phyloP scores from a whole-genome alignment of 305 asterid genomes.

The Ajuga reptans region DNA sequence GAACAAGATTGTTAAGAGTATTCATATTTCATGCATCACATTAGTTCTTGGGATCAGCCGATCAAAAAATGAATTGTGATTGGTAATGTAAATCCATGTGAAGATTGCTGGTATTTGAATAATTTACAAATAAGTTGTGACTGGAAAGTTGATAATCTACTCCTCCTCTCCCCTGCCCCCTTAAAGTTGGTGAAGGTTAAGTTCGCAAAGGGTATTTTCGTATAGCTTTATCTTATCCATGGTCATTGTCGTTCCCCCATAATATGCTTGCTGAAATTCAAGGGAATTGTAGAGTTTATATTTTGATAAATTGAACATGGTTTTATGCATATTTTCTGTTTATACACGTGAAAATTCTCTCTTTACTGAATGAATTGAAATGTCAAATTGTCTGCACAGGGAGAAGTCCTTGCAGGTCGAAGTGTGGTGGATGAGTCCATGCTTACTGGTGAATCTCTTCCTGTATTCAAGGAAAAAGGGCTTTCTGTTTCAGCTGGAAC shows the following conservation, averaged over 20 bases:
- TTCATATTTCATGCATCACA: not conserved
- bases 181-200: not conserved
- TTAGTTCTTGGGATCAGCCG: not conserved
- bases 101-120: not conserved
- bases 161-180: not conserved
- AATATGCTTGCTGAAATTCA: slow-evolving; percentile 2
- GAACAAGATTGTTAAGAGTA: not conserved
- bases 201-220: not conserved
- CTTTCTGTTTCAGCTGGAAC: slow-evolving; percentile 88
- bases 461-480: slow-evolving; percentile 82
- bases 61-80: not conserved
- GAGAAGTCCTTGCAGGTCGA: slow-evolving; percentile 83
- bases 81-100: not conserved
- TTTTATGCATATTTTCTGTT: slow-evolving; percentile 15
- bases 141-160: not conserved
- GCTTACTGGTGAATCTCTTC: slow-evolving; percentile 99
- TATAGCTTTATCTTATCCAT: slow-evolving; percentile 1
- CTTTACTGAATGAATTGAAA: slow-evolving; percentile 27
- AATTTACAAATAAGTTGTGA: not conserved
- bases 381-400: slow-evolving; percentile 46
- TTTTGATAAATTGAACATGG: not conserved
- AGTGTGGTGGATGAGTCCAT: slow-evolving; percentile 99
- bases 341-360: not conserved
- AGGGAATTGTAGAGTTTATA: not conserved
- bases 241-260: not conserved